A percentile compares a stretch with the other conserved stretches of the same genome.
Conservation (phyloP, 306 rosid species). For the Mimosa bimucronata region DNA sequence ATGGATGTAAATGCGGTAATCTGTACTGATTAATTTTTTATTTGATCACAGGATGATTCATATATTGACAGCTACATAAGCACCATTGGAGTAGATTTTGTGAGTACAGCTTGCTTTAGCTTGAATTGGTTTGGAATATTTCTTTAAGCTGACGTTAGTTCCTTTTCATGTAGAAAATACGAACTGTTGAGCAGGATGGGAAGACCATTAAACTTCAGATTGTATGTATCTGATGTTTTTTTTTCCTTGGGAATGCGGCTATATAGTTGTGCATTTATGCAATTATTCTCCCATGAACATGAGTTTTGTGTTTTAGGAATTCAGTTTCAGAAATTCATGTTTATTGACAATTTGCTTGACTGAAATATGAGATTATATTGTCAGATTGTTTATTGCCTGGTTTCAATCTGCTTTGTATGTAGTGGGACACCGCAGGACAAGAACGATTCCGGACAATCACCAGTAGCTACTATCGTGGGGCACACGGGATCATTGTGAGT, state of each 20-base stretch:
- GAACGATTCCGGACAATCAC: slow-evolving; percentile 64
- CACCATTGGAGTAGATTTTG: slow-evolving; percentile 99
- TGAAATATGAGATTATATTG: slow-evolving; percentile 27
- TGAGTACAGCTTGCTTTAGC: slow-evolving; percentile 52
- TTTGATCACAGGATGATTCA: slow-evolving; percentile 80
- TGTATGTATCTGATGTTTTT: slow-evolving; percentile 45
- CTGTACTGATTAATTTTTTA: not conserved
- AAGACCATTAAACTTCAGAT: slow-evolving; percentile 66
- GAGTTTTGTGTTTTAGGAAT: not conserved
- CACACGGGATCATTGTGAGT: slow-evolving; percentile 67
- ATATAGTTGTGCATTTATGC: slow-evolving; percentile 5
- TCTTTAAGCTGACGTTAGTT: slow-evolving; percentile 26
- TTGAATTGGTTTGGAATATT: slow-evolving; percentile 37
- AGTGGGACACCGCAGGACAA: slow-evolving; percentile 72
- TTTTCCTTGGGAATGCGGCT: slow-evolving; percentile 22
- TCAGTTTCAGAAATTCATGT: not conserved
- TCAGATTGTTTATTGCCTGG: slow-evolving; percentile 16
- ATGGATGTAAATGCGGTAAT: slow-evolving; percentile 29
- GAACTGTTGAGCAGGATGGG: slow-evolving; percentile 66
- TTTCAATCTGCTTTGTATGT: slow-evolving; percentile 36
- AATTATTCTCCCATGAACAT: not conserved
- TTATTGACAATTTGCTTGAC: slow-evolving; percentile 12
- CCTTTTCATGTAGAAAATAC: slow-evolving; percentile 51
- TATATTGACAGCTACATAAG: slow-evolving; percentile 98
- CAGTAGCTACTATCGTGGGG: slow-evolving; percentile 66